Conservation (phyloP, 225 moss, liverwort and hornwort species). For the Marchantia paleacea region DNA sequence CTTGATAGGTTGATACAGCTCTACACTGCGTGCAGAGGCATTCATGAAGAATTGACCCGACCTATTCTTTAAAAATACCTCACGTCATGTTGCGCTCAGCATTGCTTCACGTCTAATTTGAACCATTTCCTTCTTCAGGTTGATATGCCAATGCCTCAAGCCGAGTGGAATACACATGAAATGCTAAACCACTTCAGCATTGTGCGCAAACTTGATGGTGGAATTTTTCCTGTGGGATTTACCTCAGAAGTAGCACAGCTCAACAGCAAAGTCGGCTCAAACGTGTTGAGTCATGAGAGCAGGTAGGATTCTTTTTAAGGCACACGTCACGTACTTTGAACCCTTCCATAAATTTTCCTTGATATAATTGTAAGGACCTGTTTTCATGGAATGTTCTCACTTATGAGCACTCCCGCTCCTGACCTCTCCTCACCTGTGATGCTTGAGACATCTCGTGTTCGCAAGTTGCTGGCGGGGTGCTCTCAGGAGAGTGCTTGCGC, state of each 20-base stretch:
- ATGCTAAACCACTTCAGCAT: slow-evolving; percentile 95
- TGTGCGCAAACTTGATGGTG: slow-evolving; percentile 87
- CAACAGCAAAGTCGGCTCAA: slow-evolving; percentile 60
- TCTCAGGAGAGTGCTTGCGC: neutral
- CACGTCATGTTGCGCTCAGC: neutral
- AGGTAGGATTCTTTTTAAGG: slow-evolving; percentile 39
- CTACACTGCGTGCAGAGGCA: no score
- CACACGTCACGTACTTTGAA: neutral
- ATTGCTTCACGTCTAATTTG: neutral
- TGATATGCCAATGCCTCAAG: slow-evolving; percentile 78
- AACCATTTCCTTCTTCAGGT: slow-evolving; percentile 43
- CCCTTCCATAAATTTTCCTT: neutral
- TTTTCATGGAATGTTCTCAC: neutral
- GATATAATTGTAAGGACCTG: neutral
- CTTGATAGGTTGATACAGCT: neutral
- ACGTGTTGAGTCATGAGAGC: slow-evolving; percentile 68
- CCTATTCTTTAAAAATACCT: neutral
- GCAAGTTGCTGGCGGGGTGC: neutral
- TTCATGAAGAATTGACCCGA: no score
- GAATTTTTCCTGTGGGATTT: slow-evolving; percentile 90
- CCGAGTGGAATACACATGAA: slow-evolving; percentile 85
- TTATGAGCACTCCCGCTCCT: neutral
- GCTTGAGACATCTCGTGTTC: neutral
- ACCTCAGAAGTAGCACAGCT: slow-evolving; percentile 65
- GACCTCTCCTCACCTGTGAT: neutral